These are phyloP conservation scores for Calonectria hongkongensis DNA, from an alignment of 2,329 filamentous ascomycete genomes.

Conservation along the genomic window DNA sequence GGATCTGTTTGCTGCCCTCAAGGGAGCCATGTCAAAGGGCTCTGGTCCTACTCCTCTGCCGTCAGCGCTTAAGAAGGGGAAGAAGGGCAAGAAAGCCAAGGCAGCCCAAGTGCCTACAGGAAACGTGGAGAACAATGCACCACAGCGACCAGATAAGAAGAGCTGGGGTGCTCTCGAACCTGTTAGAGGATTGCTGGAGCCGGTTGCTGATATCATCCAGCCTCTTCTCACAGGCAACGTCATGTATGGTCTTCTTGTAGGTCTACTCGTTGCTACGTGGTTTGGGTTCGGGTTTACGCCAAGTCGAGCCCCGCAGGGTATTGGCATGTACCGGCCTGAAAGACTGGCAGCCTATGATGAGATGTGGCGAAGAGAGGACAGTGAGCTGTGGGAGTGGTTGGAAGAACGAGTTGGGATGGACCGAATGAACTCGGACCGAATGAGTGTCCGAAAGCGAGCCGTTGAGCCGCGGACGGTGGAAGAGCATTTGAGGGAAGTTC, in stretches of 20 bases:
- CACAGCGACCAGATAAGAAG: constrained; percentile 66
- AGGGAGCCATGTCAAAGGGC: constrained; percentile 80
- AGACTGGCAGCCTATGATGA: constrained; percentile 91
- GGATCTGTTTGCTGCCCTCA: constrained; percentile 84
- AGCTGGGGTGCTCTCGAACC: constrained; percentile 91
- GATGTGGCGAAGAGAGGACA: constrained; percentile 92
- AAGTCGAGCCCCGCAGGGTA: constrained; percentile 58
- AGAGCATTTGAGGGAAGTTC: constrained; percentile 74
- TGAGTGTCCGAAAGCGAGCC: constrained; percentile 65
- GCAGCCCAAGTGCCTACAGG: constrained; percentile 63
- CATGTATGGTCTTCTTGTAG: constrained; percentile 83
- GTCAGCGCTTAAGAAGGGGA: constrained; percentile 72
- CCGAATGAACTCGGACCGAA: constrained; percentile 64
- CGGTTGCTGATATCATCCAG: constrained; percentile 80
- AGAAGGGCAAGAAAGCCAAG: constrained; percentile 75
- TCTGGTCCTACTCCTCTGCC: constrained; percentile 68
- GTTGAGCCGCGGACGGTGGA: constrained; percentile 75
- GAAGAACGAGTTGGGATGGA: constrained; percentile 90
- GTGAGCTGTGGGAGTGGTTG: constrained; percentile 93
- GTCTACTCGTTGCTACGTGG: constrained; percentile 85
- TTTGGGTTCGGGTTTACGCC: constrained; percentile 76
- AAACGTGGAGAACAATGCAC: constrained; percentile 61
- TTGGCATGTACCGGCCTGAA: constrained; percentile 70
- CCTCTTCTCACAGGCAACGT: constrained; percentile 86
- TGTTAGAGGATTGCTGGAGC: constrained; percentile 80